Evolutionary conservation across 2,329 filamentous ascomycete species (phyloP).

Genomic region (Dendryphion nanum): DNA sequence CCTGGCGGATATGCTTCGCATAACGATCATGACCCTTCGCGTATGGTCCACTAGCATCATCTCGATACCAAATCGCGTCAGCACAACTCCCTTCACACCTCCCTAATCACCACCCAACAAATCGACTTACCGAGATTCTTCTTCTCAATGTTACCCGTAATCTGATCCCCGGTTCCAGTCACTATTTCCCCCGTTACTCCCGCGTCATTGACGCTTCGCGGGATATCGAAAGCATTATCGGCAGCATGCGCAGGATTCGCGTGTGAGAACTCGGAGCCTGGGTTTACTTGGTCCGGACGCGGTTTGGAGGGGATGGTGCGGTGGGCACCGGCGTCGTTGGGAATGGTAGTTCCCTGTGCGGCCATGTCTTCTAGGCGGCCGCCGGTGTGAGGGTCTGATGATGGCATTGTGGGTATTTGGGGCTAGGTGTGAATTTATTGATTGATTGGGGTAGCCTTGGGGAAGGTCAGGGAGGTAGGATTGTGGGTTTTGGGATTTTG

Average conservation of each 20-base stretch:
- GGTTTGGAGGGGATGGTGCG: constrained; percentile 50
- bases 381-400: constrained; percentile 28
- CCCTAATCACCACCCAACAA: neutral
- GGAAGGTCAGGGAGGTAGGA: constrained; percentile 2
- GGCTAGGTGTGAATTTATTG: neutral
- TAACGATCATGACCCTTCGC: constrained; percentile 23
- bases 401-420: constrained; percentile 18
- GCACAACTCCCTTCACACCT: neutral
- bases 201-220: constrained; percentile 32
- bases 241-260: constrained; percentile 45
- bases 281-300: constrained; percentile 46
- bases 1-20: constrained; percentile 20
- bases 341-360: constrained; percentile 36
- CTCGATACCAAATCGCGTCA: constrained; percentile 1
- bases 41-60: constrained; percentile 19
- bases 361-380: constrained; percentile 40
- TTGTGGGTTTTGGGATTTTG: neutral
- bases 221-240: constrained; percentile 50
- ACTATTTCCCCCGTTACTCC: constrained; percentile 35
- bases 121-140: constrained; percentile 25
- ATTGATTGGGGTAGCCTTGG: no score
- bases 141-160: constrained; percentile 28
- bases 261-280: constrained; percentile 25
- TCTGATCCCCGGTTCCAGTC: constrained; percentile 34
- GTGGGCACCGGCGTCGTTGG: constrained; percentile 47